Percentiles rank a stretch among this genome's conserved stretches.
Evolutionary conservation across 495 filamentous ascomycete species (phyloP).

Genomic region (Penicillium turbatum): DNA sequence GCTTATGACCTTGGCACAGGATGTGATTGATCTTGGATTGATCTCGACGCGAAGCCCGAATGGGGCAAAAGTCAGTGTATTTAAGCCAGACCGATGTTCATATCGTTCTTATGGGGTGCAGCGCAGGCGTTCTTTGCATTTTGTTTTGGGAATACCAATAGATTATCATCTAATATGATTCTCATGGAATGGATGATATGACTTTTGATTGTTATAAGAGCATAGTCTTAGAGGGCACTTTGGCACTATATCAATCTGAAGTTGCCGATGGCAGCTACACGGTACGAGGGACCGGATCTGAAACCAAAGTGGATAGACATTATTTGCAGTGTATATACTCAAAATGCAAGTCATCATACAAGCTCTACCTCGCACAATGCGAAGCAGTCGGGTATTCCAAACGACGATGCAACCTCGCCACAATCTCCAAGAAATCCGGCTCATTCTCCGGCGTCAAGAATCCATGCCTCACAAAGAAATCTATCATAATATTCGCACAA

Average conservation of each 20-base stretch:
- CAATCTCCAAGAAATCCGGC: constrained; percentile 72
- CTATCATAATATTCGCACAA: constrained; percentile 74
- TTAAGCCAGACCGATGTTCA: constrained; percentile 17
- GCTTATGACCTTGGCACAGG: constrained; percentile 5
- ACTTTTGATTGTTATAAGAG: background rate
- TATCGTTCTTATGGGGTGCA: constrained; percentile 28
- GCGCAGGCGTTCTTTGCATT: constrained; percentile 33
- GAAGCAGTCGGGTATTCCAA: constrained; percentile 72
- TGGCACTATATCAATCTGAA: background rate
- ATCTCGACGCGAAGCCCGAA: background rate
- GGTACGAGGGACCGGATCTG: background rate
- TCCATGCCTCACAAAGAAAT: constrained; percentile 88
- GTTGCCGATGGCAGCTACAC: background rate
- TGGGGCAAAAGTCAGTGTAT: constrained; percentile 17
- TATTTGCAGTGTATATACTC: constrained; percentile 2
- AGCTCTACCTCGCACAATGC: constrained; percentile 20
- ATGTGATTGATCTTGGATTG: background rate
- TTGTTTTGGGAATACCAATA: constrained; percentile 28
- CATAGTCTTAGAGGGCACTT: background rate
- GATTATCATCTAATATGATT: constrained; percentile 20
- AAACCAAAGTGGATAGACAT: background rate
- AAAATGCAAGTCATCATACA: background rate
- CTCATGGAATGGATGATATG: constrained; percentile 8
- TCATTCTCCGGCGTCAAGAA: constrained; percentile 80
- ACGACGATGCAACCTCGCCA: constrained; percentile 68